A percentile compares a stretch with the other conserved stretches of the same genome.
Evolutionary conservation across 257 asterid genomes (phyloP).

Genomic region (Fraxinus quadrangulata): DNA sequence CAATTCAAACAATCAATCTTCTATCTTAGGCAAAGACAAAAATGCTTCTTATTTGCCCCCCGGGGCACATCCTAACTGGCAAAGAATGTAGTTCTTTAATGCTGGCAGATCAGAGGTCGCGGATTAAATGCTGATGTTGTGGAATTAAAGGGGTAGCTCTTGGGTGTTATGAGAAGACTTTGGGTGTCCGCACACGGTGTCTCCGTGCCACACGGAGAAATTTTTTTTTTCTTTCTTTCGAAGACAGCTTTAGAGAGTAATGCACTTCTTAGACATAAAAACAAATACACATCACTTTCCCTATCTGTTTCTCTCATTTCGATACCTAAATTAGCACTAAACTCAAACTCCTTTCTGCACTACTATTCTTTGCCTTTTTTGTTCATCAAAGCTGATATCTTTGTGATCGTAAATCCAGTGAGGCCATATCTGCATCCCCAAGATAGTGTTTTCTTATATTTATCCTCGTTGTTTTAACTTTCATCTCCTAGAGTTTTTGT

Average conservation of each 20-base stretch:
- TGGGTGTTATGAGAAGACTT: too few species aligned
- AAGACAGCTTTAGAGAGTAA: conserved; percentile 99
- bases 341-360: neutral
- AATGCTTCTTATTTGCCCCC: conserved; percentile 35
- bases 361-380: neutral
- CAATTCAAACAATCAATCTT: conserved; percentile 27
- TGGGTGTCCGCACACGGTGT: too few species aligned
- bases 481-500: neutral
- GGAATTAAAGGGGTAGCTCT: too few species aligned
- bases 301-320: conserved; percentile 22
- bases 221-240: conserved; percentile 60
- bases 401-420: neutral
- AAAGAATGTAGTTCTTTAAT: too few species aligned
- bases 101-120: too few species aligned
- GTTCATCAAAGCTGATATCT: neutral
- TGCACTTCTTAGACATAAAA: conserved; percentile 19
- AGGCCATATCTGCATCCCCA: neutral
- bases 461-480: neutral
- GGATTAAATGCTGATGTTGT: too few species aligned
- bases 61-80: too few species aligned
- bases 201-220: too few species aligned
- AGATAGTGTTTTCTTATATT: neutral
- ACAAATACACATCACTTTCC: conserved; percentile 7
- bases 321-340: neutral
- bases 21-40: conserved; percentile 26